These are phyloP conservation scores for Debaryomyces udenii DNA, from an alignment of 1,139 yeast genomes.

Conservation along the genomic window DNA sequence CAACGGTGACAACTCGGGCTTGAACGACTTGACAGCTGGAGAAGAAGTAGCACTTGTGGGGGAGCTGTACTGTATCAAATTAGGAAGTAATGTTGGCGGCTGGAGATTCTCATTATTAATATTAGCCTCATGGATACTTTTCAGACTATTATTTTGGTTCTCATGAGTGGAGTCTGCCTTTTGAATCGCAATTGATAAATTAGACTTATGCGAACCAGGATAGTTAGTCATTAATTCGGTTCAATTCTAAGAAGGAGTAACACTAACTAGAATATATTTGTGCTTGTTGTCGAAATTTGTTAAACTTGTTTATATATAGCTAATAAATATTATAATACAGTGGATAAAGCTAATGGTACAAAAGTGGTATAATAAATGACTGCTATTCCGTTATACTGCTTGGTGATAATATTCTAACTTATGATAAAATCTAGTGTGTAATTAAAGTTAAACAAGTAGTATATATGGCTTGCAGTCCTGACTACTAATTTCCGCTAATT, in stretches of 20 bases:
- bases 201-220: conserved; percentile 37
- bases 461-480: background rate
- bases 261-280: conserved; percentile 2
- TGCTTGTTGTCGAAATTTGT: background rate
- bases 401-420: background rate
- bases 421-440: background rate
- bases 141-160: conserved; percentile 12
- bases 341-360: conserved; percentile 4
- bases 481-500: background rate
- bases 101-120: conserved; percentile 14
- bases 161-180: conserved; percentile 37
- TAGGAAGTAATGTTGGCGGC: conserved; percentile 25
- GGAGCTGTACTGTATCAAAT: conserved; percentile 26
- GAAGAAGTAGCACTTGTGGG: conserved; percentile 33
- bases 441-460: background rate
- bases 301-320: conserved; percentile 1
- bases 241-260: conserved; percentile 1
- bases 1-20: conserved; percentile 42
- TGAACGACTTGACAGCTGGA: conserved; percentile 31
- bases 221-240: conserved; percentile 33
- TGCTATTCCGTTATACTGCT: conserved; percentile 1
- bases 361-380: conserved; percentile 2
- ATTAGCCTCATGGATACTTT: conserved; percentile 9
- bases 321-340: conserved; percentile 7
- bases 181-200: conserved; percentile 50